Evolutionary conservation across 257 asterid species (phyloP).

Genomic region (Rubia yunnanensis): DNA sequence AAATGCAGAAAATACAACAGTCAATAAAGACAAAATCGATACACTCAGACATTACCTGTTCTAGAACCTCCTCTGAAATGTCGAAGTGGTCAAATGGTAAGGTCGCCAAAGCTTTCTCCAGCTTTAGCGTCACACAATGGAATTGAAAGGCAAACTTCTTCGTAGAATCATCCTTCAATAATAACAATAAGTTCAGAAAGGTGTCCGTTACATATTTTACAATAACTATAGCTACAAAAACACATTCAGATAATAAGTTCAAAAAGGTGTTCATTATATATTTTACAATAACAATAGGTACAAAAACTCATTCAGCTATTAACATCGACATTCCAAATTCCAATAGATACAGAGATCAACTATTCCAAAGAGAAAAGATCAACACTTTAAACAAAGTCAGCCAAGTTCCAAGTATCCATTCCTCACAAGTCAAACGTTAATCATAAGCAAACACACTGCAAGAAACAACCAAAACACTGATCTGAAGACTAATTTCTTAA

Average conservation of each 20-base stretch:
- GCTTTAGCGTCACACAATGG: slow-evolving; percentile 81
- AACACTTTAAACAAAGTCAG: background rate
- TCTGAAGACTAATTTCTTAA: background rate
- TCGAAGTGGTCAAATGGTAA: slow-evolving; percentile 60
- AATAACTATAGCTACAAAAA: background rate
- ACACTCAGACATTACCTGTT: slow-evolving; percentile 49
- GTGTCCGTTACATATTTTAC: background rate
- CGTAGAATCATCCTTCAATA: slow-evolving; percentile 49
- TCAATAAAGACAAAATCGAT: slow-evolving; percentile 9
- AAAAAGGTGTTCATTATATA: too few species aligned
- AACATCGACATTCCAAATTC: background rate
- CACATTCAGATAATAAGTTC: background rate
- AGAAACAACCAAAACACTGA: background rate
- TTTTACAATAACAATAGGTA: too few species aligned
- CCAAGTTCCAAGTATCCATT: background rate
- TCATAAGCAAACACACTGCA: background rate
- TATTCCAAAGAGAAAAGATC: background rate
- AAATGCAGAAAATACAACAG: slow-evolving; percentile 1
- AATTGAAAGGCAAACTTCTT: slow-evolving; percentile 65
- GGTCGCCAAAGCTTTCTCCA: slow-evolving; percentile 65
- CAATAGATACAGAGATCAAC: too few species aligned
- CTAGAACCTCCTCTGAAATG: slow-evolving; percentile 89
- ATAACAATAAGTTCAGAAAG: slow-evolving; percentile 17
- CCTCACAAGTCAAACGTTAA: background rate
- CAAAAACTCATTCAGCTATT: background rate